Evolutionary conservation across 495 filamentous ascomycete species (phyloP), one percentile per base, ranked within the genome.

Genomic region (Annulohypoxylon moriforme): DNA sequence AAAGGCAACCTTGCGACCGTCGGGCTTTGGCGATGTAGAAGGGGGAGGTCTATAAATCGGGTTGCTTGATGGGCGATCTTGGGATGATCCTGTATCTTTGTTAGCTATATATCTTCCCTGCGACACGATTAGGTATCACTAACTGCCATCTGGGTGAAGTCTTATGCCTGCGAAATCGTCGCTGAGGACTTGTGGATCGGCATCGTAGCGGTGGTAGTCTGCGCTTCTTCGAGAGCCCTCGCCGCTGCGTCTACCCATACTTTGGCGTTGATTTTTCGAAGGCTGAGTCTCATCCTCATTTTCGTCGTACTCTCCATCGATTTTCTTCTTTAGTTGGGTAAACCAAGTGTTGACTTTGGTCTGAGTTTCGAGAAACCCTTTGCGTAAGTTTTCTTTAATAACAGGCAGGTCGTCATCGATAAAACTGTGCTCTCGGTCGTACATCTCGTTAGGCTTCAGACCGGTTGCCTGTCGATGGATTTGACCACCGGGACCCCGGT

Each of bases 391-490:
- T 75, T 97, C 93, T 65, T 90, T 91, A 78, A 99, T 98, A 52
- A 94, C 90, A 2, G 96, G 96, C 47, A 99, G 86, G 72, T 99
- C 96, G 75, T 99, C 96, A 78, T 99, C 95, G 77, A 99, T 89
- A 76, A 97, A 98, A 82, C 88, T 97, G 74, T 91, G 93, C 68
- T 89, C 86, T 36, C 80, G 78, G 34, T 85, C 83, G 83, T 71
- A 89, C 85, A 77, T 85, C 76, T 78, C 84, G 74, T 77, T 85
- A 34, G 80, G 84, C 49, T 77, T 79, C 24, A 81, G 68, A 14
- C 81, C 81, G 4, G 81, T 82, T 81, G 87, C 80, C 79, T 86
- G 81, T 64, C 81, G 76, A 44, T 71, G 73, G 33, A 64, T 67
- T 4, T 64, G 74, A 49, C 71, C 75, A 16, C 82, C 74, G 74